Percentiles rank a stretch among this genome's conserved stretches.
Evolutionary conservation across 192 early-diverging fungal species (phyloP).

Genomic region (Coemansia sp.): DNA sequence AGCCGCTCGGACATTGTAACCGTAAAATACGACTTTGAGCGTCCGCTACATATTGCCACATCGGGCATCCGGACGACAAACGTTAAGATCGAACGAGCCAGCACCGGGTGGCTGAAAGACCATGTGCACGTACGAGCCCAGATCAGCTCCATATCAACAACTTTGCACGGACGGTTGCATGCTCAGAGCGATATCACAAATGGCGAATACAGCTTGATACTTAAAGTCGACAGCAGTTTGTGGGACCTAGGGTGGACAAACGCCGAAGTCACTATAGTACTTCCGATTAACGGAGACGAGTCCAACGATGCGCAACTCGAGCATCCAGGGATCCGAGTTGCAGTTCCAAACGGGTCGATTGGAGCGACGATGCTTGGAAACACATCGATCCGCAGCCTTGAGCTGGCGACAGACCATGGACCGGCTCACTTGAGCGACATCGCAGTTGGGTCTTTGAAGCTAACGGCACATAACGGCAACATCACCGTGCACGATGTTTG

Average conservation of each 20-base stretch:
- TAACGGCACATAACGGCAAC: constrained; percentile 47
- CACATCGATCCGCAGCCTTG: constrained; percentile 26
- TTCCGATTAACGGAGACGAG: constrained; percentile 9
- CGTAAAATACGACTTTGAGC: constrained; percentile 22
- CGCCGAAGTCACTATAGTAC: constrained; percentile 33
- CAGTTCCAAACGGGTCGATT: constrained; percentile 38
- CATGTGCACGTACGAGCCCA: constrained; percentile 23
- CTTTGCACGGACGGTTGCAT: constrained; percentile 28
- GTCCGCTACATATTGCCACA: constrained; percentile 24
- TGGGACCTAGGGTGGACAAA: constrained; percentile 50
- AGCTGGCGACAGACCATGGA: constrained; percentile 41
- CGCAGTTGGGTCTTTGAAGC: constrained; percentile 21
- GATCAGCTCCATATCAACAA: constrained; percentile 40
- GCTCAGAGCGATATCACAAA: constrained; percentile 15
- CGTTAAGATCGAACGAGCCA: constrained; percentile 28
- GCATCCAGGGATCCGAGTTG: constrained; percentile 46
- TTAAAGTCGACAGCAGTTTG: constrained; percentile 42
- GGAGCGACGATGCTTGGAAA: constrained; percentile 45
- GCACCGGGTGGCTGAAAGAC: constrained; percentile 13
- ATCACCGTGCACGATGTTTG: constrained; percentile 47
- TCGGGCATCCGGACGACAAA: constrained; percentile 45
- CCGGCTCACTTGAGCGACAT: constrained; percentile 49
- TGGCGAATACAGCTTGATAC: constrained; percentile 24
- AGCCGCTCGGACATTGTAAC: constrained; percentile 31
- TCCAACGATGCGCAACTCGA: not conserved